phyloP scores from a whole-genome alignment of 495 filamentous ascomycete genomes.

The Thozetella sp. region DNA sequence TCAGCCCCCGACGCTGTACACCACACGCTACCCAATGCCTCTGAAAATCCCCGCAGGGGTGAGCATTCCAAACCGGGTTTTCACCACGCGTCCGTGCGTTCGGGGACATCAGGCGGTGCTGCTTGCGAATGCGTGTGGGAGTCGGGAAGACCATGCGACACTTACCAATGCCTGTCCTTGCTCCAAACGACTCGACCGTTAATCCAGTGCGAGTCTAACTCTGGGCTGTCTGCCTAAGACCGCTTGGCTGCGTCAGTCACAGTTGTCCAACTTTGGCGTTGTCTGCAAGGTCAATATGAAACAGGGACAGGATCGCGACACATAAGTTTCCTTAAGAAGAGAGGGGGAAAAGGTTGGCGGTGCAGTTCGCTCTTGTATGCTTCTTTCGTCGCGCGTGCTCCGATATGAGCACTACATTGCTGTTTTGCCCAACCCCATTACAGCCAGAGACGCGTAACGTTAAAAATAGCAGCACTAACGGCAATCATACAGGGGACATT shows the following conservation, averaged over 20 bases:
- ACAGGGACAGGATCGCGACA: background rate
- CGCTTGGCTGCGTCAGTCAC: background rate
- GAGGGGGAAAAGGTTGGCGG: too few relatives aligned
- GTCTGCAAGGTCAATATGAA: background rate
- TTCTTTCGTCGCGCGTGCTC: too few relatives aligned
- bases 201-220: background rate
- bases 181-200: background rate
- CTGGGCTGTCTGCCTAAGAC: too few relatives aligned
- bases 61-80: constrained; percentile 24
- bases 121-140: background rate
- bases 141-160: background rate
- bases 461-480: constrained; percentile 21
- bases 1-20: constrained; percentile 9
- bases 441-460: constrained; percentile 1
- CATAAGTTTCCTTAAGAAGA: background rate
- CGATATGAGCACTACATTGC: too few relatives aligned
- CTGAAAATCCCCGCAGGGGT: constrained; percentile 15
- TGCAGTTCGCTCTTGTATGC: too few relatives aligned
- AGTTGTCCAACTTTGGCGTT: background rate
- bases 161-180: background rate
- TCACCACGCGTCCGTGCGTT: constrained; percentile 19
- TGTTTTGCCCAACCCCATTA: too few relatives aligned
- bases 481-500: constrained; percentile 4
- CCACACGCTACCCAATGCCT: background rate
- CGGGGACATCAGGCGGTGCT: background rate